Conservation (phyloP, 2,329 filamentous ascomycete species). For the Scytalidium lignicola region DNA sequence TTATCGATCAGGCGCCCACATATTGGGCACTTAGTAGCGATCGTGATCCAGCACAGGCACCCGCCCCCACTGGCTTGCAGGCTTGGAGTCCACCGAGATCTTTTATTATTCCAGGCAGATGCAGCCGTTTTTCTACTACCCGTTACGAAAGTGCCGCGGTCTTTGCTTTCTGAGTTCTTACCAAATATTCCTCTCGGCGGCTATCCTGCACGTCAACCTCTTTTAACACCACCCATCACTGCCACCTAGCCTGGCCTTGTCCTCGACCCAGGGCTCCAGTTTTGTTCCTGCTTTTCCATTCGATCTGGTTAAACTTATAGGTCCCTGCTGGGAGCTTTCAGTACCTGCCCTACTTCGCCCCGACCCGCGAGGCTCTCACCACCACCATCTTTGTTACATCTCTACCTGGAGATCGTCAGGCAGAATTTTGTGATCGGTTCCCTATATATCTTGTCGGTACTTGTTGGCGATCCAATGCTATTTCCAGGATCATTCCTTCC, state of each 20-base stretch:
- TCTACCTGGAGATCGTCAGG: conserved; percentile 9
- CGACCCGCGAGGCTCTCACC: conserved; percentile 12
- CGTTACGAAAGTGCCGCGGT: background rate
- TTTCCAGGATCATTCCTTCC: background rate
- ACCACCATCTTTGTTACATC: conserved; percentile 5
- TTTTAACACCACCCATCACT: background rate
- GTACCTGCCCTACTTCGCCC: conserved; percentile 7
- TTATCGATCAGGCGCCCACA: background rate
- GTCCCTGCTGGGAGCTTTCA: conserved; percentile 7
- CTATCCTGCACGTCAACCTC: background rate
- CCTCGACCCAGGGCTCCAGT: background rate
- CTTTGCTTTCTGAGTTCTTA: background rate
- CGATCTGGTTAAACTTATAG: conserved; percentile 16
- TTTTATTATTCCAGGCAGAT: background rate
- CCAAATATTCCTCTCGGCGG: background rate
- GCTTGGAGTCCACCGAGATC: background rate
- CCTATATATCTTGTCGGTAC: conserved; percentile 9
- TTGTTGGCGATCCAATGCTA: background rate
- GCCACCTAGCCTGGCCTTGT: background rate
- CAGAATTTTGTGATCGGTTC: conserved; percentile 9
- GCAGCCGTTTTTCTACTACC: background rate
- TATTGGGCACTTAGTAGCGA: background rate
- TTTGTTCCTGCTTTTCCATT: conserved; percentile 14
- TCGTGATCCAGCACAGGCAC: background rate
- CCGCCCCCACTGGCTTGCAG: background rate